Conservation (phyloP, 2,329 filamentous ascomycete species). For the Emergomyces orientalis region DNA sequence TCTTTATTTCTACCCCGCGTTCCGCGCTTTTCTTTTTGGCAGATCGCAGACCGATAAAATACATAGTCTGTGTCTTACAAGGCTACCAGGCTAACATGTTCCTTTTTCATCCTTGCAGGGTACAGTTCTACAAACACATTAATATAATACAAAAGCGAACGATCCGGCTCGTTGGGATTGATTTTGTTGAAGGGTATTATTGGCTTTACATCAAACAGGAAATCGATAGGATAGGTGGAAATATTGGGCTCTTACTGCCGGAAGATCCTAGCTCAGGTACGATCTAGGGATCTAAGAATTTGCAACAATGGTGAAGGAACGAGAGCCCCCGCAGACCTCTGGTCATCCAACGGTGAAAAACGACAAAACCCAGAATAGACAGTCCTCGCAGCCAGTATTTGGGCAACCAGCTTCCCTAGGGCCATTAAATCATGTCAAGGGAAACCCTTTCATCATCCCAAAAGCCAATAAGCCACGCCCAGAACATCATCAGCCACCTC, state of each 20-base stretch:
- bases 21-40: not conserved
- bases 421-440: slow-evolving; percentile 22
- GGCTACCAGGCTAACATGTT: not conserved
- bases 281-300: not conserved
- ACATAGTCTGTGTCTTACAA: not conserved
- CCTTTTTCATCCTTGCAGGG: not conserved
- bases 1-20: not conserved
- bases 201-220: not conserved
- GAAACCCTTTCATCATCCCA: slow-evolving; percentile 42
- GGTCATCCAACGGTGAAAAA: not conserved
- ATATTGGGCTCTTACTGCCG: not conserved
- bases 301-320: slow-evolving; percentile 5
- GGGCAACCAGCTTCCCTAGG: slow-evolving; percentile 50
- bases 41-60: not conserved
- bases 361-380: not conserved
- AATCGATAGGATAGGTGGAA: not conserved
- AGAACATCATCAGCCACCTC: slow-evolving; percentile 41
- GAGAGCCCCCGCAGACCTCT: slow-evolving; percentile 1
- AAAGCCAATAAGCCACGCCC: slow-evolving; percentile 40
- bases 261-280: not conserved
- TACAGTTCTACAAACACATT: not conserved
- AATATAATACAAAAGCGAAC: not conserved
- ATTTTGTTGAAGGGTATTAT: not conserved
- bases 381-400: slow-evolving; percentile 39
- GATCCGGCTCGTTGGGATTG: not conserved